Base-by-base conservation (phyloP, 768 basidiomycete genomes). In the Postia placenta region DNA sequence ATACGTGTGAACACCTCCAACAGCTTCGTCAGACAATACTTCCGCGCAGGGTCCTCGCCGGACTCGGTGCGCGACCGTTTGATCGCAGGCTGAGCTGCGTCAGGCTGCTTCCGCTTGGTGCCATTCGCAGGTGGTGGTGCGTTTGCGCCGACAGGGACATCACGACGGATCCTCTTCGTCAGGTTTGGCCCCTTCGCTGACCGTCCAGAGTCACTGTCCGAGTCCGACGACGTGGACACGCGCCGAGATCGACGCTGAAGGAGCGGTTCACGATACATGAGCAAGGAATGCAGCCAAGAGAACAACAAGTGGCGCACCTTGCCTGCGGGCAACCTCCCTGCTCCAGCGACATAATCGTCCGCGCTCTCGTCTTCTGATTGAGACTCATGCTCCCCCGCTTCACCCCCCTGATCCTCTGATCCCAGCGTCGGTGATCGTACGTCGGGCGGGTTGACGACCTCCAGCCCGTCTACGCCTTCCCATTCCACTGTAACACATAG, bases 1-100 rank as follows among this genome's bases (percentile, higher is more conserved):
- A 92, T 79, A 24, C 81, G 75, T 52, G 70, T 70, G 64, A 91
- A 79, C 52, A 90, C 68, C 42, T 86, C 84, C 57, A 81, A 77
- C 56, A 91, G 67, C 65, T 90, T 90, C 12, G 76, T 75, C 42
- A 87, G 70, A 64, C 90, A 92, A 56, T 90, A 92, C 61, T 83
- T 89, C 53, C 90, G 75, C 0, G 79, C 74, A 7, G 86, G 80
- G 58, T 92, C 89, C n/a, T 83, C 83, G 5, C 69, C 64, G 11
- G 69, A 67, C 25, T 71, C 67, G 25, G 73, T 72, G 19, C 69
- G 64, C 59, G 71, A 76, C 50, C 75, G 71, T 60, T 81, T 82
- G 12, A 74, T 61, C 15, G 74, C 57, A 9, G 71, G 64, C 36
- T 69, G 65, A 6, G 64, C 63, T 2, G 68, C 61, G 2, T 61